Evolutionary conservation across 306 rosid species (phyloP), one percentile per base, ranked within the genome.

Genomic region (Macrotyloma uniflorum): DNA sequence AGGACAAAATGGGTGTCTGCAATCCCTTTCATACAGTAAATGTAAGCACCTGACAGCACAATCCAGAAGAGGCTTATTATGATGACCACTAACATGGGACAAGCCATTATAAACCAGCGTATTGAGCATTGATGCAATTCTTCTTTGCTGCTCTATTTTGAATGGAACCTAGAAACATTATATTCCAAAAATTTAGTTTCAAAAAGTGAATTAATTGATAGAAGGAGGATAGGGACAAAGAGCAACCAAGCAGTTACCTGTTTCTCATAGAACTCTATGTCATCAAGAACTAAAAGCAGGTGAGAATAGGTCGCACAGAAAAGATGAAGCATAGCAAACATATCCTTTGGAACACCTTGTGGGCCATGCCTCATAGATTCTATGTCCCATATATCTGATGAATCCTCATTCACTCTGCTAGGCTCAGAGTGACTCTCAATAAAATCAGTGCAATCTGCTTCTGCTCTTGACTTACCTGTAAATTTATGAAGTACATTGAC

Each of bases 181-280:
- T 40, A 67, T 81, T 59, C 66, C 57, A 49, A 70, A 82, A 23
- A 85, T 70, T 61, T 51, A 80, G 75, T 19, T 53, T 75, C 8
- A 72, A 70, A 66, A 35, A 68, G 70, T 47, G 61, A 73, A 46
- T 65, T 67, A 55, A 61, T 54, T 38, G 69, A 26, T 32, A 75
- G 54, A 40, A 77, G 53, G 33, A 69, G 12, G 38, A 74, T 64
- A 36, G 26, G 64, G 72, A 50, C 50, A 67, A 35, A 61, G 26
- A 58, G 63, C 45, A 28, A 77, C 40, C 13, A 74, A 71, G 72
- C 14, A 9, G 54, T 59, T 85, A 93, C 98, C 97, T 95, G 93
- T 75, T 91, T 95, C 85, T 95, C 98, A 40, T 95, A 92, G 87
- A 95, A 95, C 86, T 95, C 98, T 82, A 95, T 91, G 89, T 95